Evolutionary conservation across 495 filamentous ascomycete species (phyloP).

Genomic region (Aspergillus sparsus): DNA sequence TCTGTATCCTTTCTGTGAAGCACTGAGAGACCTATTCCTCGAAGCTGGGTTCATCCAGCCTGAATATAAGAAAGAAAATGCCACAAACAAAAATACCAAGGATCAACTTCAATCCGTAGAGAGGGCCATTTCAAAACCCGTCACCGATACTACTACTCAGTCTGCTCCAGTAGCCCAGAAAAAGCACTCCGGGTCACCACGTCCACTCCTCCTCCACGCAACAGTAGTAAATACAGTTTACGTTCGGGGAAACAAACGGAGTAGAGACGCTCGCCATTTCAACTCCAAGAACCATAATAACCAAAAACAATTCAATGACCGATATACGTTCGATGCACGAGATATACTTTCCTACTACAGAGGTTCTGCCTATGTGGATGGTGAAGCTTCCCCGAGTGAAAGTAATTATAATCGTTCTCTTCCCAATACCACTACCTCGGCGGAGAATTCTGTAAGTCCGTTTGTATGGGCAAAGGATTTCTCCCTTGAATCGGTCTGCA

Average conservation of each 20-base stretch:
- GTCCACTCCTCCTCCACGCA: slow-evolving; percentile 78
- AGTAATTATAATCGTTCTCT: background rate
- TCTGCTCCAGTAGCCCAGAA: too few species aligned
- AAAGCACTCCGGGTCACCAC: too few species aligned
- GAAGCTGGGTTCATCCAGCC: slow-evolving; percentile 60
- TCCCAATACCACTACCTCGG: background rate
- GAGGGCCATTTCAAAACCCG: background rate
- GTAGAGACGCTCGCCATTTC: slow-evolving; percentile 7
- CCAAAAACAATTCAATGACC: slow-evolving; percentile 9
- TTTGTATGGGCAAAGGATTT: slow-evolving; percentile 65
- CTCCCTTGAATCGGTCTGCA: slow-evolving; percentile 60
- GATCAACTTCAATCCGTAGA: too few species aligned
- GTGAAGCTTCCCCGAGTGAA: slow-evolving; percentile 19
- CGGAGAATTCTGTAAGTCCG: slow-evolving; percentile 18
- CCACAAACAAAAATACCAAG: slow-evolving; percentile 1
- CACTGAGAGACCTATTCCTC: slow-evolving; percentile 60
- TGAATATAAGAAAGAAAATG: slow-evolving; percentile 40
- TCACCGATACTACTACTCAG: background rate
- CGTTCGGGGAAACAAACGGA: slow-evolving; percentile 34
- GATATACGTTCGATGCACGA: slow-evolving; percentile 44
- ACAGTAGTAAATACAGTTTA: slow-evolving; percentile 90
- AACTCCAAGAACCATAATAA: slow-evolving; percentile 35
- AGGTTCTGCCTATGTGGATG: slow-evolving; percentile 37
- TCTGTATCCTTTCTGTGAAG: slow-evolving; percentile 63
- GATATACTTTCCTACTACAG: slow-evolving; percentile 33